phyloP scores from a whole-genome alignment of 805 yeast genomes.

The Starmerella vitae region DNA sequence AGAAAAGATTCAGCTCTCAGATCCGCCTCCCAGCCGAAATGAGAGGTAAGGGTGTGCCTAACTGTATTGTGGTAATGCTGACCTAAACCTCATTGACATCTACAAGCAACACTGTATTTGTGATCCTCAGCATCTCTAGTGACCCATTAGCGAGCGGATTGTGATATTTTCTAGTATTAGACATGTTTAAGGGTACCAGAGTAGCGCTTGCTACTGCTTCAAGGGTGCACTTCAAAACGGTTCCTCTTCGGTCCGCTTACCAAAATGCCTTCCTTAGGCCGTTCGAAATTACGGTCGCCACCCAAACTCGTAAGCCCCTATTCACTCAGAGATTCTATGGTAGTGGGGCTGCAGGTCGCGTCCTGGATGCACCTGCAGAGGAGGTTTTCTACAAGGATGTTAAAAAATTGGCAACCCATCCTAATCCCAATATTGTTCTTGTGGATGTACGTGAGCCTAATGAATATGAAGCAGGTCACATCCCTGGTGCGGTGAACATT shows the following conservation, averaged over 20 bases:
- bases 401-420: constrained; percentile 33
- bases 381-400: constrained; percentile 41
- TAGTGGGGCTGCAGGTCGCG: background rate
- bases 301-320: background rate
- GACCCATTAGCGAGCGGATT: no score
- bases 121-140: no score
- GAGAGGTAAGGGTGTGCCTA: no score
- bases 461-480: constrained; percentile 59
- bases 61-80: no score
- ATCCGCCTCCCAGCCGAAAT: no score
- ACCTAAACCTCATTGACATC: no score
- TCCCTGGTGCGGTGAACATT: constrained; percentile 74
- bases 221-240: background rate
- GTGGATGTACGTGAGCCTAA: constrained; percentile 90
- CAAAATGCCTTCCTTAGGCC: background rate
- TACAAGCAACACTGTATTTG: no score
- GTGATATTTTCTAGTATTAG: no score
- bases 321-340: constrained; percentile 15
- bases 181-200: background rate
- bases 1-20: no score
- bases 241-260: background rate
- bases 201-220: background rate
- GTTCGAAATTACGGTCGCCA: background rate
- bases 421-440: constrained; percentile 40
- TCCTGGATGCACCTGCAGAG: constrained; percentile 34